Conservation (phyloP, 768 basidiomycete species). For the Solioccasus polychromus region DNA sequence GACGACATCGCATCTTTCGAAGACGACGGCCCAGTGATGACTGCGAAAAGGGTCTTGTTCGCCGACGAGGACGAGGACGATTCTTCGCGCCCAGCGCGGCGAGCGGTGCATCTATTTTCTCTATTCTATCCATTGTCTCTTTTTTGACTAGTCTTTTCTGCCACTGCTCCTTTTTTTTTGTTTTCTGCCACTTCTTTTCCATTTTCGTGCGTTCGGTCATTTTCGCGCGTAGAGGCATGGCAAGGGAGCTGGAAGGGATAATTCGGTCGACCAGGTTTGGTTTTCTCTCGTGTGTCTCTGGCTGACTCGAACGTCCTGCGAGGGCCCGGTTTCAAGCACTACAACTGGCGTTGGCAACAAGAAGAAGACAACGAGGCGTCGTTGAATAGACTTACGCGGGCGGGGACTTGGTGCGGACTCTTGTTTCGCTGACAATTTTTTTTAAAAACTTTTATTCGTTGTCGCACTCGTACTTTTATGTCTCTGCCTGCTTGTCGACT, state of each 20-base stretch:
- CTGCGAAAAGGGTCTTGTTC: conserved; percentile 24
- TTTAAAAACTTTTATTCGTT: too few species aligned
- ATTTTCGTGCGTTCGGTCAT: background rate
- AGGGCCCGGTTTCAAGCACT: conserved; percentile 3
- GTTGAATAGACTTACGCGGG: too few species aligned
- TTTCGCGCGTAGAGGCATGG: conserved; percentile 20
- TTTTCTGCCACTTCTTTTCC: background rate
- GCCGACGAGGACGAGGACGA: conserved; percentile 22
- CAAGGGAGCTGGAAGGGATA: conserved; percentile 17
- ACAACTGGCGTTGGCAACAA: conserved; percentile 5
- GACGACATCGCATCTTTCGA: conserved; percentile 27
- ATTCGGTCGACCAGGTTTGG: conserved; percentile 23
- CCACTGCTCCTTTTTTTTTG: background rate
- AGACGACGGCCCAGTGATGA: conserved; percentile 16
- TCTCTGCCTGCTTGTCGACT: background rate
- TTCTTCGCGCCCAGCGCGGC: conserved; percentile 25
- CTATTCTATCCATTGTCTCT: background rate
- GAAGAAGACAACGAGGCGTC: conserved; percentile 25
- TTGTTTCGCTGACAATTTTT: background rate
- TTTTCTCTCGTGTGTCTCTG: background rate
- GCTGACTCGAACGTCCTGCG: conserved; percentile 6
- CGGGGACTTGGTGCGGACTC: background rate
- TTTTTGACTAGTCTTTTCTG: background rate
- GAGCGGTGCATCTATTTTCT: conserved; percentile 18
- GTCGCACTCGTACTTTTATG: too few species aligned